Base-by-base conservation (phyloP, 371 early-diverging fungal genomes). In the Apophysomyces ossiformis region DNA sequence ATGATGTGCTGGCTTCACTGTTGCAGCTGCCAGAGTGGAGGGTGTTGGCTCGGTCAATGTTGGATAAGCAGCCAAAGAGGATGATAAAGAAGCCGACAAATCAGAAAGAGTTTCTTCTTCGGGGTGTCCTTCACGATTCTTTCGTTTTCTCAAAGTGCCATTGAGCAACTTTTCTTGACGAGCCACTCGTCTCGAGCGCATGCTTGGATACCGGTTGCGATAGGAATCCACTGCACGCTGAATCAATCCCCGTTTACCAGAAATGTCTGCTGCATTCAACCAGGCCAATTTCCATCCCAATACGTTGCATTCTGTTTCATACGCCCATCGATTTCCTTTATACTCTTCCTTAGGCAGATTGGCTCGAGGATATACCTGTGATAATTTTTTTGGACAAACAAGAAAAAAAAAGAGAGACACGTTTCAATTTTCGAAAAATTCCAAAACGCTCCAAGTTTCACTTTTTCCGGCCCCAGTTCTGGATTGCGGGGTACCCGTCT, bases 161-260 rank as follows among this genome's bases (percentile, higher is more conserved):
- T 82, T 78, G 66, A 79, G 58, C 43, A 90, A 74, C 74, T 93
- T 94, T 66, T 95, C 93, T 70, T 94, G 89, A 63, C 94, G 84
- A 13, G 92, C 87, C n/a, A 95, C 90, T 21, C 95, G 85, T 56
- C 95, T 85, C 18, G 90, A 92, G 60, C 93, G 85, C 74, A 90
- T 86, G 47, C 89, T 90, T 16, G 93, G 92, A 68, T 90, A 89
- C 13, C 94, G 89, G 67, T 96, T 93, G 56, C 97, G 87, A 68
- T 93, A 98, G 36, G 92, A 93, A 74, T 98, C 98, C 0, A 98
- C 99, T 1, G 97, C 96, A 1, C 98, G 85, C 76, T 98, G 99
- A 57, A 98, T 86, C 47, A 97, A 82, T 12, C 99, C 99, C 35
- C 97, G 89, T 60, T 94, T 93, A 11, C 92, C 96, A 38, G 90